These are phyloP conservation scores for Petunia hybrid DNA, from an alignment of 305 asterid species.

Conservation along the genomic window DNA sequence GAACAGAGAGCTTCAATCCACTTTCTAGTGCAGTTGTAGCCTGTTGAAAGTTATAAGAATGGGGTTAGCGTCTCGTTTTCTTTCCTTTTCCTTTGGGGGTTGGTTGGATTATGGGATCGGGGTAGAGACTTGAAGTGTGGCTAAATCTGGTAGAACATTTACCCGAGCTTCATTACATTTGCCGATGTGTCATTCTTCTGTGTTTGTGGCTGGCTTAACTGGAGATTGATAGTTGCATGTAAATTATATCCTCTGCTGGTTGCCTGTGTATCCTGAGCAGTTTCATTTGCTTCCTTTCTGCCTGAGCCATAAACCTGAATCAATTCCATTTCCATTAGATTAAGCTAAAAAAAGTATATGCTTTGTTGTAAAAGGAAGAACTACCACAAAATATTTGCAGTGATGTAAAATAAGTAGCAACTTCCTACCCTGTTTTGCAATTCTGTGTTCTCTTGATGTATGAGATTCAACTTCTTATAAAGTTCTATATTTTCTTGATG, in stretches of 20 bases:
- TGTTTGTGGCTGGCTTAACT: conserved; percentile 60
- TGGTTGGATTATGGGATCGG: background rate
- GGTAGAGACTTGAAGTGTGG: too few species aligned
- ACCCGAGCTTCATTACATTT: conserved; percentile 57
- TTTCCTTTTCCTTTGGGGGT: background rate
- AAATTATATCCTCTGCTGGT: conserved; percentile 43
- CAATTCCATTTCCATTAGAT: conserved; percentile 1
- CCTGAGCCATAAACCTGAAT: conserved; percentile 56
- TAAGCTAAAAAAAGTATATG: conserved; percentile 10
- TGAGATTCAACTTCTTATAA: conserved; percentile 56
- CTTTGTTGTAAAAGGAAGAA: background rate
- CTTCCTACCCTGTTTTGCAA: conserved; percentile 63
- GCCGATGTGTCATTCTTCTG: conserved; percentile 41
- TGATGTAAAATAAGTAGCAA: background rate
- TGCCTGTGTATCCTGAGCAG: conserved; percentile 34
- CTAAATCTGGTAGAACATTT: conserved; percentile 17
- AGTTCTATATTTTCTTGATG: conserved; percentile 72
- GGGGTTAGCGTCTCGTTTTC: background rate
- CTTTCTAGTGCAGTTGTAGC: conserved; percentile 50
- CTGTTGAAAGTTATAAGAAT: conserved; percentile 39
- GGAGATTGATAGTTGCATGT: conserved; percentile 44
- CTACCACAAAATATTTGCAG: background rate
- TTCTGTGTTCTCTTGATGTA: conserved; percentile 57
- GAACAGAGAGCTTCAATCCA: conserved; percentile 2
- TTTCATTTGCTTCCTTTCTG: conserved; percentile 42